phyloP scores from a whole-genome alignment of 2,329 filamentous ascomycete genomes.

The Beauveria varroae region DNA sequence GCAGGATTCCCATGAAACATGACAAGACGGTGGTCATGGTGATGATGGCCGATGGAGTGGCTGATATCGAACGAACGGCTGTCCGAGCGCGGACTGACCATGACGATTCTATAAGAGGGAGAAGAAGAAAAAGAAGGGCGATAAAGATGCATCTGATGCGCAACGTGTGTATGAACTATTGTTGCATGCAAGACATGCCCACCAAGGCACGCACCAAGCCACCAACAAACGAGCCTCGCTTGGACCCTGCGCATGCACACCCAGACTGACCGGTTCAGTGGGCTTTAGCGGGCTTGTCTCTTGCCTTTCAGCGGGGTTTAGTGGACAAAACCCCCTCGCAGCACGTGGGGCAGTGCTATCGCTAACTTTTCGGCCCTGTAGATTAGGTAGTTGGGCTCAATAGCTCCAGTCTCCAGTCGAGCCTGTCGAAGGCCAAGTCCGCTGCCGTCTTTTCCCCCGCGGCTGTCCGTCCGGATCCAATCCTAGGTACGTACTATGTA shows the following conservation, averaged over 20 bases:
- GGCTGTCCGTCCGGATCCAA: neutral
- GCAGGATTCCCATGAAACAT: constrained; percentile 5
- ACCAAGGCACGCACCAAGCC: too few relatives aligned
- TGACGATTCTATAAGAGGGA: too few relatives aligned
- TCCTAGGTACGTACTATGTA: too few relatives aligned
- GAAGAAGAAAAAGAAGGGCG: too few relatives aligned
- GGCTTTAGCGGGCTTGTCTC: neutral
- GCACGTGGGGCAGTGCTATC: constrained; percentile 5
- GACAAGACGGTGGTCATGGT: neutral
- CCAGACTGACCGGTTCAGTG: neutral
- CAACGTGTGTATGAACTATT: neutral
- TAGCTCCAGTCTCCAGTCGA: too few relatives aligned
- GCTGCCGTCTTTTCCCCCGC: neutral
- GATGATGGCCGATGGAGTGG: neutral
- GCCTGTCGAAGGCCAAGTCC: too few relatives aligned
- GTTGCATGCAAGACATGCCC: too few relatives aligned
- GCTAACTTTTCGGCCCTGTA: neutral
- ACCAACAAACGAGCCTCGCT: neutral
- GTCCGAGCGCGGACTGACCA: too few relatives aligned
- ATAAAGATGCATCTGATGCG: neutral
- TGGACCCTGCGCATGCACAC: neutral
- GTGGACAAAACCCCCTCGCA: neutral
- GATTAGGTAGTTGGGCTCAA: too few relatives aligned
- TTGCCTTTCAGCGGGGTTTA: neutral
- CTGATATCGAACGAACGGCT: neutral